Conservation (phyloP, 2,329 filamentous ascomycete species). For the Ophiosphaerella narmari region DNA sequence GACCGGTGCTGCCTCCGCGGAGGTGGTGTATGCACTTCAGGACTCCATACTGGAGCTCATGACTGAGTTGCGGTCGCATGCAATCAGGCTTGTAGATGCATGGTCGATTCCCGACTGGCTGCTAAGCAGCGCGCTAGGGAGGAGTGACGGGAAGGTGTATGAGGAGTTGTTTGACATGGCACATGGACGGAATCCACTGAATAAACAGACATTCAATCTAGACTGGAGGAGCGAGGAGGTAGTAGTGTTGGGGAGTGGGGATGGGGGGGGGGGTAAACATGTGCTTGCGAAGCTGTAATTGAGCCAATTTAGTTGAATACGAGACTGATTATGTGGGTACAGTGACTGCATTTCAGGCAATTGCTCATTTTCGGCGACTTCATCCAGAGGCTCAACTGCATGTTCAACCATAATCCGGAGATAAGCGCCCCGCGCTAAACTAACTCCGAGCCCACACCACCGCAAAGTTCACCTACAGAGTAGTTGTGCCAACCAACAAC, state of each 20-base stretch:
- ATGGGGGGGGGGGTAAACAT: constrained; percentile 38
- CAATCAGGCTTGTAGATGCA: constrained; percentile 57
- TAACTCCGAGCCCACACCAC: constrained; percentile 5
- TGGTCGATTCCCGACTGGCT: constrained; percentile 60
- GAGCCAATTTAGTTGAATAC: too few species aligned
- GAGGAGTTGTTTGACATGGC: constrained; percentile 59
- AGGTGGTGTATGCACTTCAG: constrained; percentile 49
- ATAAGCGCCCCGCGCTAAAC: constrained; percentile 8
- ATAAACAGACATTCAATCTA: constrained; percentile 56
- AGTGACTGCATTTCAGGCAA: too few species aligned
- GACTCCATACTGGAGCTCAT: constrained; percentile 53
- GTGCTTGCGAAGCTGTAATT: constrained; percentile 33
- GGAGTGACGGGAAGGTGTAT: constrained; percentile 59
- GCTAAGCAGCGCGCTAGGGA: constrained; percentile 57
- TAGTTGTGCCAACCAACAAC: constrained; percentile 2
- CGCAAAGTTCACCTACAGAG: constrained; percentile 2
- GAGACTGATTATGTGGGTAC: too few species aligned
- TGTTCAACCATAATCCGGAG: background rate
- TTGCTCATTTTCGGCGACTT: too few species aligned
- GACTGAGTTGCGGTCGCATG: constrained; percentile 55
- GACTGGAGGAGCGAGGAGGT: constrained; percentile 57
- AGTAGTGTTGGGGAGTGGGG: constrained; percentile 54
- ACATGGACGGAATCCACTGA: constrained; percentile 58
- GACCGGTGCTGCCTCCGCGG: constrained; percentile 49
- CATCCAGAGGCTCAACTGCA: too few species aligned